Percentiles rank a stretch among this genome's conserved stretches.
Conservation (phyloP, 331 rosid genomes). For the Malus hybrid region DNA sequence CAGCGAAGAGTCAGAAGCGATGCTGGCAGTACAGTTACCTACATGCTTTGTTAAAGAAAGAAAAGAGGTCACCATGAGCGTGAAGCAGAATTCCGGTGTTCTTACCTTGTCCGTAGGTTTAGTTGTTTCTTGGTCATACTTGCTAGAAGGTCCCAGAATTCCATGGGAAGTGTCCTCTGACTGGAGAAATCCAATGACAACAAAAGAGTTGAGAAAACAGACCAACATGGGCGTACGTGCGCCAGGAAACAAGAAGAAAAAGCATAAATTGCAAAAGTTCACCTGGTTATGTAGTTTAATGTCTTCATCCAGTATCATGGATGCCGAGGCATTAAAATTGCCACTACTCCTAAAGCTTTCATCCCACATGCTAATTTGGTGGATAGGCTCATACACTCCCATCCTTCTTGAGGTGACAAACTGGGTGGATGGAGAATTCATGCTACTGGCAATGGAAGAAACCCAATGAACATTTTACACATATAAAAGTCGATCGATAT, state of each 20-base stretch:
- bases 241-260: constrained; percentile 11
- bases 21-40: background rate
- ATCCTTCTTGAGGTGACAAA: constrained; percentile 62
- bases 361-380: constrained; percentile 80
- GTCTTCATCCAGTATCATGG: constrained; percentile 44
- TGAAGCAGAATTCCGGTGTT: background rate
- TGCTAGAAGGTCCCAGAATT: constrained; percentile 42
- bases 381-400: constrained; percentile 70
- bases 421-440: constrained; percentile 62
- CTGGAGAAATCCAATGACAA: constrained; percentile 26
- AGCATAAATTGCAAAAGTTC: constrained; percentile 1
- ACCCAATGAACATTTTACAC: constrained; percentile 18
- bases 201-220: constrained; percentile 6
- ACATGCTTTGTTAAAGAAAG: background rate
- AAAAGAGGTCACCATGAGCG: background rate
- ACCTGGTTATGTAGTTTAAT: constrained; percentile 51
- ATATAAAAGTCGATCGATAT: background rate
- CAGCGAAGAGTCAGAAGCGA: background rate
- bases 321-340: constrained; percentile 38
- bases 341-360: constrained; percentile 52
- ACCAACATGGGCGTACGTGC: background rate
- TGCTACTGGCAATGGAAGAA: constrained; percentile 26
- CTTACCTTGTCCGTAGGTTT: constrained; percentile 58
- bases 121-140: constrained; percentile 49
- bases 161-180: constrained; percentile 65